phyloP scores from a whole-genome alignment of 345 rosid species.

The Salix purpurea region DNA sequence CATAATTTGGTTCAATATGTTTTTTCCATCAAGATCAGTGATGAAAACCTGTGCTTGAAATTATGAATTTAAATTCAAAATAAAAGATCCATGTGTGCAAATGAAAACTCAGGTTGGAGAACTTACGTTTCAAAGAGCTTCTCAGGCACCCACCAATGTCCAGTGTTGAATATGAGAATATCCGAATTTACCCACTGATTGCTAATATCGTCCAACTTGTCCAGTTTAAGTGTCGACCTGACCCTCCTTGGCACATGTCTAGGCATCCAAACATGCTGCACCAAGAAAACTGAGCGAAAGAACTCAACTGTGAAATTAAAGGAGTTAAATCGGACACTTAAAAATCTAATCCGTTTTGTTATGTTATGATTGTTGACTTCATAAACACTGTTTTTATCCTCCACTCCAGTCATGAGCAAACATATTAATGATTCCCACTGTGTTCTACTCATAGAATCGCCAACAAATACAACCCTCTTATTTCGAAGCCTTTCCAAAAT shows the following conservation, averaged over 20 bases:
- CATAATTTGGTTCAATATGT: neutral
- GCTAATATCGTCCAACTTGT: conserved; percentile 70
- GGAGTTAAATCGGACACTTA: conserved; percentile 73
- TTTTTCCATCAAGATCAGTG: conserved; percentile 5
- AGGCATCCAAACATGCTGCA: conserved; percentile 65
- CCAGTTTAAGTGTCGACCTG: conserved; percentile 62
- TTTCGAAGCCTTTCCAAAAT: conserved; percentile 53
- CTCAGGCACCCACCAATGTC: conserved; percentile 99
- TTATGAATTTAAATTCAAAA: neutral
- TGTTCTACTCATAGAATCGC: conserved; percentile 87
- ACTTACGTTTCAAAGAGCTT: conserved; percentile 83
- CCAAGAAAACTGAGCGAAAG: conserved; percentile 87
- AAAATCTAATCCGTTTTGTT: conserved; percentile 70
- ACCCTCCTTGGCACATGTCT: conserved; percentile 76
- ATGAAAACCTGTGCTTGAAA: neutral
- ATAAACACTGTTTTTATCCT: conserved; percentile 74
- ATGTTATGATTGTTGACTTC: conserved; percentile 74
- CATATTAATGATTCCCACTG: conserved; percentile 94
- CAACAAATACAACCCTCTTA: conserved; percentile 79
- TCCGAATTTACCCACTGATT: conserved; percentile 68
- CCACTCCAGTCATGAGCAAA: conserved; percentile 75
- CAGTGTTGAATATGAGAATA: conserved; percentile 77
- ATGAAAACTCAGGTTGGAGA: conserved; percentile 16
- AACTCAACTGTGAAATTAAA: conserved; percentile 75
- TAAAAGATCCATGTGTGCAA: neutral